A percentile compares a stretch with the other conserved stretches of the same genome.
These are phyloP conservation scores for Podila horticola DNA, from an alignment of 192 early-diverging fungal genomes.

Conservation along the genomic window DNA sequence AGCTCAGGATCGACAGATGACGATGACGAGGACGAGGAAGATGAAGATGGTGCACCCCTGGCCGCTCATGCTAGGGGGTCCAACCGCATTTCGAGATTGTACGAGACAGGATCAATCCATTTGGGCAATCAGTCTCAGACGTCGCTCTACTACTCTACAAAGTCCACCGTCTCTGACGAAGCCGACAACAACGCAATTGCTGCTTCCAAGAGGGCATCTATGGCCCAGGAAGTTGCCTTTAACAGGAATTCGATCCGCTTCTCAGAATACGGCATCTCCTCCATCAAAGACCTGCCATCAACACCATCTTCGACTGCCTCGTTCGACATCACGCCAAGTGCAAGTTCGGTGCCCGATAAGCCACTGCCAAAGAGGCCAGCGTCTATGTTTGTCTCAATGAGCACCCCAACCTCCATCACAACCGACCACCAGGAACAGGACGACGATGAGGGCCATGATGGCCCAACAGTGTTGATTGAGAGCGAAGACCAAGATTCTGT, in stretches of 20 bases:
- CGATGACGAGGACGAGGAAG: conserved; percentile 14
- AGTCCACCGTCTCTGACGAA: conserved; percentile 10
- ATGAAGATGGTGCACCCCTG: background rate
- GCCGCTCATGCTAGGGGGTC: background rate
- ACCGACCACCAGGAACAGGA: background rate
- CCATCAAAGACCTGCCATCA: conserved; percentile 9
- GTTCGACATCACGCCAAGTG: background rate
- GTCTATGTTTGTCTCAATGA: conserved; percentile 16
- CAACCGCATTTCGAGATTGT: conserved; percentile 6
- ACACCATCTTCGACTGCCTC: background rate
- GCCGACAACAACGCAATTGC: background rate
- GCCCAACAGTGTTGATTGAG: background rate
- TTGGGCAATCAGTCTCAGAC: conserved; percentile 21
- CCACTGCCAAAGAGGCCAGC: conserved; percentile 13
- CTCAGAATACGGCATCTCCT: conserved; percentile 13
- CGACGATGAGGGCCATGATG: background rate
- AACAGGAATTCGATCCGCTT: conserved; percentile 16
- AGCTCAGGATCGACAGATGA: conserved; percentile 21
- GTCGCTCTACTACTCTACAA: conserved; percentile 15
- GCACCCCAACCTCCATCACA: background rate
- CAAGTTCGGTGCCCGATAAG: background rate
- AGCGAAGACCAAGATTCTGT: background rate
- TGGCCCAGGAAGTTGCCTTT: conserved; percentile 1
- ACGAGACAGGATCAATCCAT: conserved; percentile 16
- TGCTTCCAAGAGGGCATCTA: background rate